A percentile compares a stretch with the other conserved stretches of the same genome.
Conservation (phyloP, 768 basidiomycete genomes). For the Russula sp. region DNA sequence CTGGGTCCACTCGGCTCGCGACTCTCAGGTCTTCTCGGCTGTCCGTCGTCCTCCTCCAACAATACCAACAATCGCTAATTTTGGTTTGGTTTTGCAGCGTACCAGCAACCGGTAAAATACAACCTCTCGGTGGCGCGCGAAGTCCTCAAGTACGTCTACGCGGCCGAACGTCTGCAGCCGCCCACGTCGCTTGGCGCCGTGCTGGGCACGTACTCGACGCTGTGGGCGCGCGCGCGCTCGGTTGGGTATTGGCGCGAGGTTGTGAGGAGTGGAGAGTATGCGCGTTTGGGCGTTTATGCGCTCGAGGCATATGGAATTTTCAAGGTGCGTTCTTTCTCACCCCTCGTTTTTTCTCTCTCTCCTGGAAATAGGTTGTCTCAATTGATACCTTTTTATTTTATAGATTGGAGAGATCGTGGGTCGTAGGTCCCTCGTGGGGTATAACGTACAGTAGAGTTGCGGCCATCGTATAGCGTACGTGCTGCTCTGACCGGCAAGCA, state of each 20-base stretch:
- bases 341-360: not conserved
- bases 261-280: slow-evolving; percentile 56
- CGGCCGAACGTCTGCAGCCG: slow-evolving; percentile 51
- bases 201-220: slow-evolving; percentile 50
- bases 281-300: slow-evolving; percentile 63
- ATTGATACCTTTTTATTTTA: not conserved
- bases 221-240: slow-evolving; percentile 57
- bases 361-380: too few species aligned
- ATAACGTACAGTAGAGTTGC: slow-evolving; percentile 40
- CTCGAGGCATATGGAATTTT: slow-evolving; percentile 87
- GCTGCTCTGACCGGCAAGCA: not conserved
- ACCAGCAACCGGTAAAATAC: slow-evolving; percentile 71
- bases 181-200: slow-evolving; percentile 52
- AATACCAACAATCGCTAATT: too few species aligned
- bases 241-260: slow-evolving; percentile 55
- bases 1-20: slow-evolving; percentile 46
- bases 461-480: too few species aligned
- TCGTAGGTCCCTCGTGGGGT: slow-evolving; percentile 71
- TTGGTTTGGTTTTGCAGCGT: slow-evolving; percentile 49
- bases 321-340: slow-evolving; percentile 45
- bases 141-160: slow-evolving; percentile 49
- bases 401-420: slow-evolving; percentile 87
- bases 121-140: slow-evolving; percentile 74
- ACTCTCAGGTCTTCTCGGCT: slow-evolving; percentile 49
- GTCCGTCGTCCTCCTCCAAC: slow-evolving; percentile 30